Percentiles rank a stretch among this genome's conserved stretches.
These are phyloP conservation scores for Colletotrichum lupini DNA, from an alignment of 2,329 filamentous ascomycete genomes.

Conservation along the genomic window DNA sequence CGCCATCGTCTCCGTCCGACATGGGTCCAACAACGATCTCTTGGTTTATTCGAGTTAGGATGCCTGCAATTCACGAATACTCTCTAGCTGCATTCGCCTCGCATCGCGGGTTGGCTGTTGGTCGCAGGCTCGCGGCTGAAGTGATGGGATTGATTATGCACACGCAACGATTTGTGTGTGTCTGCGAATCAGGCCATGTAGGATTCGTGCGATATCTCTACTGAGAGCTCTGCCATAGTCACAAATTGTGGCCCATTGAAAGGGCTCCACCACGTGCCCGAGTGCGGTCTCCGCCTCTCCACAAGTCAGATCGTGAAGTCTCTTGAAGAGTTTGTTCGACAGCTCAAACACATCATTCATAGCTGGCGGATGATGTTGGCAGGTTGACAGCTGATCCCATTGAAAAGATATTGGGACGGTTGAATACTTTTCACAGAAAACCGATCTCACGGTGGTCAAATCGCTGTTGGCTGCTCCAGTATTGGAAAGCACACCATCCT, in stretches of 20 bases:
- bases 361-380: background rate
- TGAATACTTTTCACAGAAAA: background rate
- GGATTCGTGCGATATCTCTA: conserved; percentile 1
- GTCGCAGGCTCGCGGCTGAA: background rate
- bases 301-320: background rate
- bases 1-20: background rate
- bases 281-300: conserved; percentile 19
- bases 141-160: conserved; percentile 19
- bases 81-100: background rate
- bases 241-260: conserved; percentile 6
- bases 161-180: conserved; percentile 19
- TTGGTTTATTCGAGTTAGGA: background rate
- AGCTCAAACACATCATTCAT: background rate
- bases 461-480: background rate
- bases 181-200: conserved; percentile 9
- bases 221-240: background rate
- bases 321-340: background rate
- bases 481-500: background rate
- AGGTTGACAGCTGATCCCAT: background rate
- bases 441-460: background rate
- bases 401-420: background rate
- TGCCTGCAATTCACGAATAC: no score
- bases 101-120: background rate
- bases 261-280: background rate
- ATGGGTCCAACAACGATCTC: background rate